Evolutionary conservation across 2,329 filamentous ascomycete genomes (phyloP), one percentile per base, ranked within the genome.

Genomic region (Trichoderma arundinaceum): DNA sequence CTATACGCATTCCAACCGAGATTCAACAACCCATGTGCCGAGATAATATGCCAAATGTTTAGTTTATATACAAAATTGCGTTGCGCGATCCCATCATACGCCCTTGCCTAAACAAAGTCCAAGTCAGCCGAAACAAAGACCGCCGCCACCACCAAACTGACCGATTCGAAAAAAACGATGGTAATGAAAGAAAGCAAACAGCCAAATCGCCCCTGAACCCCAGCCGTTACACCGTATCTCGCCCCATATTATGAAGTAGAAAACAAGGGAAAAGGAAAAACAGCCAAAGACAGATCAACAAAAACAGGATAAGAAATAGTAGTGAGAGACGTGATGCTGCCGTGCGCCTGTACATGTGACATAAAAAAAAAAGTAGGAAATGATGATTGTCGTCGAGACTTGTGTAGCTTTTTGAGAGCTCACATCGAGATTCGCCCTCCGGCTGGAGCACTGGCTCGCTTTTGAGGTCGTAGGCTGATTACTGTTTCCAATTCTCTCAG

Each of bases 401-500:
- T 69, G 39, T 46, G 17, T 19, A 7, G 22, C 2, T 28, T 28
- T 28, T 10, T 4, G 10, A 13, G 39, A 13, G 28, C 28, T 78
- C 74, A 83, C 78, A 83, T 76, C 33, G 81, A 83, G 39, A 80
- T 74, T 46, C 80, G 78, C 54, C 73, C 74, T 19, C 73, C 69
- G 15, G 72, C 57, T 15, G 73, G 76, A 12, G 75, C 73, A 67
- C 80, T 81, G 39, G 75, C 71, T 49, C 80, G 77, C 68, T 74
- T 76, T 68, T 74, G 75, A 7, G 82, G 82, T 32, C 82, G 77
- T 39, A 82, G 78, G 74, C 82, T 86, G 75, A 98, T 96, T 67
- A 99, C 87, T 69, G 92, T 94, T 80, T 97, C 92, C 66, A 99
- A 83, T 79, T 99, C 95, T 69, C 90, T 89, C 69, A 99, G 84